Base-by-base conservation (phyloP, 2,329 filamentous ascomycete species). In the Beauveria scarabaeidicola region DNA sequence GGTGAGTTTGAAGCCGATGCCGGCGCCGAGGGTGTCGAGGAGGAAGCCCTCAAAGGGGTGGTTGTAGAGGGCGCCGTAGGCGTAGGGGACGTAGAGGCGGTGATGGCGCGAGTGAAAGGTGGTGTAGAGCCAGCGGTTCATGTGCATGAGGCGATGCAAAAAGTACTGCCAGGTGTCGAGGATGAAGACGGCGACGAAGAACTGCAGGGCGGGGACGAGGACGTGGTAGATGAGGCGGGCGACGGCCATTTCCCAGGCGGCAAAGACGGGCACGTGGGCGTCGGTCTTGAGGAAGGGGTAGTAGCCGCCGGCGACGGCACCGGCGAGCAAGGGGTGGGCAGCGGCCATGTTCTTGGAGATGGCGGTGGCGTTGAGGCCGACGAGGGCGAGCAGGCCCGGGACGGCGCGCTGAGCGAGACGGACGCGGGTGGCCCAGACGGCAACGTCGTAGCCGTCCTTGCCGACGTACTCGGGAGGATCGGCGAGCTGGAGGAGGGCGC, bases 151-250 rank as follows among this genome's bases (percentile, higher is more conserved):
- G 43, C 94, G 90, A 75, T 99, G 94, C 68, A 93, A 81, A 75
- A 97, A 96, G 77, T 99, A 99, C 72, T 99, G 93, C 94, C 94
- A 99, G 48, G 91, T 94, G 75, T 99, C 94, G 66, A 97, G 83
- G 64, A 95, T 79, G 64, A 84, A 76, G 62, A 93, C 82, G 25
- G 87, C 94, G 53, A 89, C 69, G 61, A 83, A 75, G 69, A 96
- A 89, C 72, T 97, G 93, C 52, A 93, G 59, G 3, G 77, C 81
- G 0, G 94, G 94, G 63, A 97, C 81, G 43, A 87, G 70, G 63
- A 85, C 75, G 80, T 89, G 88, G 77, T 97, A 97, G 64, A 96
- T 83, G 62, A 82, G 78, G 73, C 87, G 88, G 46, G 91, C 94
- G 38, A 84, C 74, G 32, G 80, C 64, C 47, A 95, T 69, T 74